These are phyloP conservation scores for Diddensiella caesifluorescens DNA, from an alignment of 805 yeast species.

Conservation along the genomic window DNA sequence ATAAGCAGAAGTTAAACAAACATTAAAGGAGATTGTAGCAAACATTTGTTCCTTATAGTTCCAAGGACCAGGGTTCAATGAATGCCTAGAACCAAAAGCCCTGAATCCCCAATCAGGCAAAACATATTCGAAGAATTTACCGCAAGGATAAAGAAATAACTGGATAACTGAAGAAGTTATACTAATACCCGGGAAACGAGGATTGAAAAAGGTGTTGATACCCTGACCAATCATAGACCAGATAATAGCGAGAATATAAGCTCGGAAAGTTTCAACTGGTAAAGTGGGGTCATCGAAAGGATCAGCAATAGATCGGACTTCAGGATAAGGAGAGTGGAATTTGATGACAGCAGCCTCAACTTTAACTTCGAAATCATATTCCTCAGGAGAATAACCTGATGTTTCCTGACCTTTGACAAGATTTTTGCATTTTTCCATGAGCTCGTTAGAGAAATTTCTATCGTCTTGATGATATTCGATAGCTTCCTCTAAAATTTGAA, in stretches of 20 bases:
- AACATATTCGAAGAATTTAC: slow-evolving; percentile 30
- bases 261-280: slow-evolving; percentile 46
- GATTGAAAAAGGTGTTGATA: slow-evolving; percentile 45
- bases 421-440: slow-evolving; percentile 33
- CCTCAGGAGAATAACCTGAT: slow-evolving; percentile 14
- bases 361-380: slow-evolving; percentile 27
- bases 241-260: slow-evolving; percentile 32
- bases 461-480: slow-evolving; percentile 43
- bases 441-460: slow-evolving; percentile 41
- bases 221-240: slow-evolving; percentile 36
- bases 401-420: slow-evolving; percentile 17
- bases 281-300: slow-evolving; percentile 43
- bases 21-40: slow-evolving; percentile 38
- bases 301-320: slow-evolving; percentile 50
- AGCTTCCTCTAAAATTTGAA: slow-evolving; percentile 38
- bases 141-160: slow-evolving; percentile 53
- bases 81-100: slow-evolving; percentile 37
- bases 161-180: slow-evolving; percentile 49
- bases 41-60: slow-evolving; percentile 61
- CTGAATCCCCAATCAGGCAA: slow-evolving; percentile 41
- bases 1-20: slow-evolving; percentile 26
- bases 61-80: slow-evolving; percentile 63
- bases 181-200: slow-evolving; percentile 47
- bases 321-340: slow-evolving; percentile 50
- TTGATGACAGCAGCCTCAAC: slow-evolving; percentile 39